A percentile compares a stretch with the other conserved stretches of the same genome.
Evolutionary conservation across 768 basidiomycete species (phyloP).

Genomic region (Amanita fuliginea): DNA sequence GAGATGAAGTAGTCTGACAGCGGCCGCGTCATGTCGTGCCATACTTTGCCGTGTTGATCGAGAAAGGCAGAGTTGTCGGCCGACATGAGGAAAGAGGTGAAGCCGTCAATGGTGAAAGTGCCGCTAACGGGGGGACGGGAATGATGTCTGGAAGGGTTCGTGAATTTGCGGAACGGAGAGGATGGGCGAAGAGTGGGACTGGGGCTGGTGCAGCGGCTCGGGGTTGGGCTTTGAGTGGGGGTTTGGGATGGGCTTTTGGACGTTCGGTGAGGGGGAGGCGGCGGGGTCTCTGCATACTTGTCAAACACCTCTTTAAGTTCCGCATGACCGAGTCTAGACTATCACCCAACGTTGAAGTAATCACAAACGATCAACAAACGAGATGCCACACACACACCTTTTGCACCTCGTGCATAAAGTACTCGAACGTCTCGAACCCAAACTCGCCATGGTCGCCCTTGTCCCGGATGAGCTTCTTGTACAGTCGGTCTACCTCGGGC

Average conservation of each 20-base stretch:
- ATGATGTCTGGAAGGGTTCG: too few species aligned
- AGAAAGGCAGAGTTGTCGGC: conserved; percentile 54
- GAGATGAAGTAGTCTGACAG: conserved; percentile 85
- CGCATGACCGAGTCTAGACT: conserved; percentile 23
- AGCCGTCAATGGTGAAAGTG: conserved; percentile 45
- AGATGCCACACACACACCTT: conserved; percentile 17
- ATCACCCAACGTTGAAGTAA: conserved; percentile 2
- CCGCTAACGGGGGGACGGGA: background rate
- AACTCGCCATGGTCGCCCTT: conserved; percentile 13
- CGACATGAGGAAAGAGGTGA: conserved; percentile 75
- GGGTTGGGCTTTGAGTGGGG: too few species aligned
- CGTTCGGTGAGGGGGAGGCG: too few species aligned
- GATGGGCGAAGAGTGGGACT: background rate
- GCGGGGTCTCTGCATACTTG: conserved; percentile 23
- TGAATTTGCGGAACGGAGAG: background rate
- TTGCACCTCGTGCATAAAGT: conserved; percentile 34
- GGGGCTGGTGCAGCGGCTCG: background rate
- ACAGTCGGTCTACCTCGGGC: conserved; percentile 67
- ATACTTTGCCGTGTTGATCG: conserved; percentile 30
- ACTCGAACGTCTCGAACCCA: conserved; percentile 30
- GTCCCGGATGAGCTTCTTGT: conserved; percentile 22
- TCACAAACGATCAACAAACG: background rate
- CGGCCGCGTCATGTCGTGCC: conserved; percentile 85
- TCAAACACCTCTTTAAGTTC: conserved; percentile 25
- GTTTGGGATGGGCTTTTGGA: too few species aligned